Conservation (phyloP, 208 protist species). For the Herpetomonas samuelpessoai region DNA sequence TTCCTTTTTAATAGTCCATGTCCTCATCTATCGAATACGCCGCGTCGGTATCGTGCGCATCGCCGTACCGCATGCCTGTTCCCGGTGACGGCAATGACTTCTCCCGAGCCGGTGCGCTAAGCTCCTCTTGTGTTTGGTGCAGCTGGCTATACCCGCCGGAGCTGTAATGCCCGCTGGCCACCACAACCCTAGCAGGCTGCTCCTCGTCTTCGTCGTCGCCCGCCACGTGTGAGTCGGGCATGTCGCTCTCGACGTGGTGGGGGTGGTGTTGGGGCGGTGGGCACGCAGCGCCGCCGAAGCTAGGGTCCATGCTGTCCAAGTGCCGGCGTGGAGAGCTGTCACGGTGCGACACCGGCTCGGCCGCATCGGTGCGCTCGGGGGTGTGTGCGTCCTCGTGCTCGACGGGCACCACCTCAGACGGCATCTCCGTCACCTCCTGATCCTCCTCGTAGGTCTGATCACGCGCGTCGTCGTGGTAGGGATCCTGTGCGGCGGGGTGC, state of each 20-base stretch:
- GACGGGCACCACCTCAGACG: too few species aligned
- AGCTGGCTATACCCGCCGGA: background rate
- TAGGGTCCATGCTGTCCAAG: too few species aligned
- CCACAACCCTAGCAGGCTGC: background rate
- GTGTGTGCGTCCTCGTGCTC: too few species aligned
- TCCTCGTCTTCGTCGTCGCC: background rate
- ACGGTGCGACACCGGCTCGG: background rate
- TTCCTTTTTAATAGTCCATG: background rate
- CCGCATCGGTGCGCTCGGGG: background rate
- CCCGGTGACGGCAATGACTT: background rate
- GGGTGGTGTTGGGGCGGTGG: background rate
- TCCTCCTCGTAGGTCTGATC: background rate
- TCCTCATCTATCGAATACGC: background rate
- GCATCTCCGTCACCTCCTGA: too few species aligned
- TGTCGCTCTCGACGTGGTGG: background rate
- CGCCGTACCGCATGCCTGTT: background rate
- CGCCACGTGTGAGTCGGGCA: background rate
- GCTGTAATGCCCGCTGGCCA: background rate
- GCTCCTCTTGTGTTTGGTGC: background rate
- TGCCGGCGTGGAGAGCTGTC: background rate
- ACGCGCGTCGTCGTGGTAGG: background rate
- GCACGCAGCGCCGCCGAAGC: background rate
- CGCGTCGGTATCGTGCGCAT: background rate
- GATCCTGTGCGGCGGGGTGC: background rate
- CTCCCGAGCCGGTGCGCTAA: too few species aligned